Conservation (phyloP, 1,139 yeast species). For the Hansenula sp. region DNA sequence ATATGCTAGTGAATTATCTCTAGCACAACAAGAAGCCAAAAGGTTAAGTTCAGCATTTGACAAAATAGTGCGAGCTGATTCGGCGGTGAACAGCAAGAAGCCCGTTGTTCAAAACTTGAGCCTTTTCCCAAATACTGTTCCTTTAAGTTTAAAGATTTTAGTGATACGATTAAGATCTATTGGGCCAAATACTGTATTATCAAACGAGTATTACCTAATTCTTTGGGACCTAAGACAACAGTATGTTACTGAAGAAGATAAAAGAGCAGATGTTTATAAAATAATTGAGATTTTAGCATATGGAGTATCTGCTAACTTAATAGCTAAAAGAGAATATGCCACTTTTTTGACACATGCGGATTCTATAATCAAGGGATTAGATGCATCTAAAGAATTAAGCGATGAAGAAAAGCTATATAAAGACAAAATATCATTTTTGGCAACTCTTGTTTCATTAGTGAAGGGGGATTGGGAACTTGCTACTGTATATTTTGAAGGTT, state of each 20-base stretch:
- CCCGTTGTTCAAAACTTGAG: not conserved
- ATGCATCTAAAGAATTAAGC: not conserved
- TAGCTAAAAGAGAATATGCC: constrained; percentile 29
- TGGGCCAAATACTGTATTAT: constrained; percentile 25
- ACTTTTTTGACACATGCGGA: constrained; percentile 23
- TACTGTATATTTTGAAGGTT: constrained; percentile 4
- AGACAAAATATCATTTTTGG: constrained; percentile 10
- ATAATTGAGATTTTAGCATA: constrained; percentile 14
- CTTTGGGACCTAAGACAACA: constrained; percentile 22
- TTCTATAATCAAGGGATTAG: constrained; percentile 7
- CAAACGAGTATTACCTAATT: constrained; percentile 25
- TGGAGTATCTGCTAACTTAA: constrained; percentile 25
- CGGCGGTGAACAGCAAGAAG: not conserved
- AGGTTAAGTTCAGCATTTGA: constrained; percentile 16
- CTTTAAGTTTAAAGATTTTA: constrained; percentile 16
- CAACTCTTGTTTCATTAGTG: constrained; percentile 17
- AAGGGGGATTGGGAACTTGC: constrained; percentile 21
- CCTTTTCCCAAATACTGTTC: constrained; percentile 13
- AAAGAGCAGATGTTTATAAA: not conserved
- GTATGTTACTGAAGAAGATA: not conserved
- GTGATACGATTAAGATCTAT: constrained; percentile 22
- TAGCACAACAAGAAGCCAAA: constrained; percentile 23
- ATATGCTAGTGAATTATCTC: constrained; percentile 22
- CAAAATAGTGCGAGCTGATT: not conserved
- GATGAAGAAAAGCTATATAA: not conserved